These are phyloP conservation scores for Kodamaea kaohsiungensis DNA, from an alignment of 805 yeast species.

Conservation along the genomic window DNA sequence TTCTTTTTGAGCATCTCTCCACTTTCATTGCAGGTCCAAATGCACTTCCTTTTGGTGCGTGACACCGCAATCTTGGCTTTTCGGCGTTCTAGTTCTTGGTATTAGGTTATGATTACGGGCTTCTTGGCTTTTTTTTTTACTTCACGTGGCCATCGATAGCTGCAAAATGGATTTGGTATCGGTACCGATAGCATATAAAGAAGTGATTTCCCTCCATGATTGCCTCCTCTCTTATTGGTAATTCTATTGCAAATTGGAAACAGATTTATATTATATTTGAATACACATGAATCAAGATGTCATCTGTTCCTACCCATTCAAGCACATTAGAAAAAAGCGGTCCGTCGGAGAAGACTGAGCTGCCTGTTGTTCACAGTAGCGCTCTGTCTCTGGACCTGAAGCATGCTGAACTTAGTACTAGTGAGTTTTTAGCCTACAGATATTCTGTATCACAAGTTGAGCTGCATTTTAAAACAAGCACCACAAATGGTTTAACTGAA, in stretches of 20 bases:
- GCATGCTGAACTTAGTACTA: neutral
- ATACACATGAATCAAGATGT: conserved; percentile 4
- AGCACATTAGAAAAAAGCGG: conserved; percentile 6
- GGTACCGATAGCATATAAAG: neutral
- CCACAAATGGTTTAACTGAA: conserved; percentile 44
- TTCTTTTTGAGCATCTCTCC: neutral
- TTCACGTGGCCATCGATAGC: neutral
- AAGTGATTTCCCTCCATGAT: neutral
- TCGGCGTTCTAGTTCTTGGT: neutral
- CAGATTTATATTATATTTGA: neutral
- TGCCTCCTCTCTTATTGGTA: neutral
- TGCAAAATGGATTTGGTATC: neutral
- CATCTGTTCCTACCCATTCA: conserved; percentile 4
- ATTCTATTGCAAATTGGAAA: neutral
- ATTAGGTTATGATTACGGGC: neutral
- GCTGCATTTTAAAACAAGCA: conserved; percentile 40
- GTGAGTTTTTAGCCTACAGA: conserved; percentile 20
- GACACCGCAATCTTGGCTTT: conserved; percentile 1
- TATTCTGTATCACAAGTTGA: conserved; percentile 38
- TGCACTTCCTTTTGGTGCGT: neutral
- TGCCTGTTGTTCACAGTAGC: neutral
- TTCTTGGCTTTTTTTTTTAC: conserved; percentile 3
- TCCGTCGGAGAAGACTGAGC: neutral
- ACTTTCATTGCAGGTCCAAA: neutral
- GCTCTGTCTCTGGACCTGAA: neutral